Evolutionary conservation across 108 stramenopile genomes (phyloP).

Genomic region (Cyclostephanos tholiformis): DNA sequence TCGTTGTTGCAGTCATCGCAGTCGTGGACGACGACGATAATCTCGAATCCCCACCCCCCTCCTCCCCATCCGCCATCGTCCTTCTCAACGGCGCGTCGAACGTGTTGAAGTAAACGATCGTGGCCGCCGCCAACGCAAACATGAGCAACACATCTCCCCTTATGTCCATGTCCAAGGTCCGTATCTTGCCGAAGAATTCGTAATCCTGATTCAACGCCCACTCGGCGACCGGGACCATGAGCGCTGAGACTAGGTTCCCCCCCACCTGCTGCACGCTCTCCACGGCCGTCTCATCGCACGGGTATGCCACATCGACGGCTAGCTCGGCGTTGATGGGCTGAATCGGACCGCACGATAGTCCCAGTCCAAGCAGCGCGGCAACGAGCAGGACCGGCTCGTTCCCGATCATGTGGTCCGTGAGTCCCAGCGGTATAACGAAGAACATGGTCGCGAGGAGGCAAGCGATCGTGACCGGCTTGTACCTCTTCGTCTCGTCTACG

Average conservation of each 20-base stretch:
- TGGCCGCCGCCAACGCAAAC: slow-evolving; percentile 45
- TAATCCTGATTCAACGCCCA: slow-evolving; percentile 57
- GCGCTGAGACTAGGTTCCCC: slow-evolving; percentile 57
- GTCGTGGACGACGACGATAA: background rate
- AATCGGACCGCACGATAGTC: slow-evolving; percentile 57
- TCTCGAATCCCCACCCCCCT: slow-evolving; percentile 4
- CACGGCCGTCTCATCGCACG: slow-evolving; percentile 68
- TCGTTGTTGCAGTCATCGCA: background rate
- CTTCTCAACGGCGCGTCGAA: slow-evolving; percentile 58
- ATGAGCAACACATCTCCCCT: slow-evolving; percentile 58
- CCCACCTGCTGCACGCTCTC: slow-evolving; percentile 65
- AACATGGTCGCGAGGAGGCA: slow-evolving; percentile 69
- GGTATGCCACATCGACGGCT: slow-evolving; percentile 68
- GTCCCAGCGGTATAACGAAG: slow-evolving; percentile 55
- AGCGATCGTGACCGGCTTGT: slow-evolving; percentile 81
- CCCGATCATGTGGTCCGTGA: slow-evolving; percentile 59
- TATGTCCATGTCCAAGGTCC: slow-evolving; percentile 47
- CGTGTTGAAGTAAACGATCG: slow-evolving; percentile 50
- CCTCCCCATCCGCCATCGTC: slow-evolving; percentile 49
- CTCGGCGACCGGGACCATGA: slow-evolving; percentile 60
- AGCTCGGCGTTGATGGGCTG: slow-evolving; percentile 71
- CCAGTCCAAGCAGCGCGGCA: slow-evolving; percentile 50
- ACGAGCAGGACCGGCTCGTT: slow-evolving; percentile 52
- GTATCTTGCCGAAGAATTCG: slow-evolving; percentile 46
- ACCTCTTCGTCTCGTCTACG: slow-evolving; percentile 84